Evolutionary conservation across 208 protist genomes (phyloP).

Genomic region (Lotmaria passim): DNA sequence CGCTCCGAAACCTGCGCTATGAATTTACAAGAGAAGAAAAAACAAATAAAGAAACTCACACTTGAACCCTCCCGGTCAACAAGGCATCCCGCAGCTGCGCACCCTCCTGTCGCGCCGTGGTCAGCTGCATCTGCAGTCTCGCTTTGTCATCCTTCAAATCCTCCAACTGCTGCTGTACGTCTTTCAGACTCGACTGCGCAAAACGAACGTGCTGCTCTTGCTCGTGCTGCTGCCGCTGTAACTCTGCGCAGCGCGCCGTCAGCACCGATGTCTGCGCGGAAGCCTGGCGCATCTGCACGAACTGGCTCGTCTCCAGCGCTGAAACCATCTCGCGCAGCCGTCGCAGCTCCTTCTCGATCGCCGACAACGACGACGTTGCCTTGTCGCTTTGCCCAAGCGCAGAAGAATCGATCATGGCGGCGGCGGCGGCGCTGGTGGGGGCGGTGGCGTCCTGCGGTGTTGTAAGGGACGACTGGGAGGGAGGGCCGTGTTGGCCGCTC

Average conservation of each 20-base stretch:
- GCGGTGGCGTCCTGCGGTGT: not conserved
- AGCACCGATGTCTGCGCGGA: slow-evolving; percentile 22
- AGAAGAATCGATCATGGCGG: too few relatives aligned
- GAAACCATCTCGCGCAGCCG: slow-evolving; percentile 33
- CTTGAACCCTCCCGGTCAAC: slow-evolving; percentile 4
- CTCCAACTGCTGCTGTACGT: slow-evolving; percentile 25
- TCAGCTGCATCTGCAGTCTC: slow-evolving; percentile 48
- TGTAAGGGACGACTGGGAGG: not conserved
- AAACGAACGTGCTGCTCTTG: slow-evolving; percentile 25
- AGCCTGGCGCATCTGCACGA: slow-evolving; percentile 29
- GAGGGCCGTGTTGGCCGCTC: not conserved
- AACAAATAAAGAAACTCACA: slow-evolving; percentile 7
- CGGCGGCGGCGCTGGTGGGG: not conserved
- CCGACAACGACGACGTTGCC: not conserved
- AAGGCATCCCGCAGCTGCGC: slow-evolving; percentile 42
- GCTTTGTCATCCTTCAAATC: slow-evolving; percentile 36
- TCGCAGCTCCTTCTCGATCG: slow-evolving; percentile 28
- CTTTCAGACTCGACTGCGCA: slow-evolving; percentile 24
- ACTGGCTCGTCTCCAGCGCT: slow-evolving; percentile 29
- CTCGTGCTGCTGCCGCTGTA: slow-evolving; percentile 31
- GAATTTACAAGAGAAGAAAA: not conserved
- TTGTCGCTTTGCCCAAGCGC: not conserved
- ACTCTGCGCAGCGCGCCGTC: slow-evolving; percentile 21
- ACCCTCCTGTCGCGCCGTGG: slow-evolving; percentile 28
- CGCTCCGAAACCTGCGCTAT: not conserved